phyloP scores from a whole-genome alignment of 2,329 filamentous ascomycete genomes.

The Alternaria hordeiaustralica region DNA sequence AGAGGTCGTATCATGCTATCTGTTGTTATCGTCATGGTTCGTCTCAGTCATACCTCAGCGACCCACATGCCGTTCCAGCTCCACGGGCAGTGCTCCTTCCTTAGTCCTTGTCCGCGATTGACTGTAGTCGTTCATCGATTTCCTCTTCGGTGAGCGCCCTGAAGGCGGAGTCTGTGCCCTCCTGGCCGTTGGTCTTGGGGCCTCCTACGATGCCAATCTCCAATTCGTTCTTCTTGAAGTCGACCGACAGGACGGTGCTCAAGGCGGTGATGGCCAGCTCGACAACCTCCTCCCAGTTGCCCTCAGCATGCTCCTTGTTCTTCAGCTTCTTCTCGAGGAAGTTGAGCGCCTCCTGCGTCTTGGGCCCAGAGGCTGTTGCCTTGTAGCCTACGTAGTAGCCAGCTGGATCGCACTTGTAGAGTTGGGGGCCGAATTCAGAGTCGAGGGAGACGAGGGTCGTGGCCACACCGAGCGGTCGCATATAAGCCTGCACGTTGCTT shows the following conservation, averaged over 20 bases:
- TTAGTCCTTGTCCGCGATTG: conserved; percentile 98
- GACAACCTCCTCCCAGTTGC: conserved; percentile 95
- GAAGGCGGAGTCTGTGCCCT: conserved; percentile 81
- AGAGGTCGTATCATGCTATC: conserved; percentile 37
- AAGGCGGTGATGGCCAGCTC: conserved; percentile 94
- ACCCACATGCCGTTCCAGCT: conserved; percentile 28
- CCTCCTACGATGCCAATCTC: conserved; percentile 97
- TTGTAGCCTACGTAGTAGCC: conserved; percentile 99
- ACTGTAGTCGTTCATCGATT: conserved; percentile 97
- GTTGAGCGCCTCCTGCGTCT: conserved; percentile 98
- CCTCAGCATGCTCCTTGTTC: conserved; percentile 94
- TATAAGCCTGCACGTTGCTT: conserved; percentile 74
- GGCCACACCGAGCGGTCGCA: conserved; percentile 95
- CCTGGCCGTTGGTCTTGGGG: conserved; percentile 79
- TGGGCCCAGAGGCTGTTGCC: conserved; percentile 93
- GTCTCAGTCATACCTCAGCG: conserved; percentile 32
- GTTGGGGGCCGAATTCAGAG: conserved; percentile 87
- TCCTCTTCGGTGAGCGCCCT: conserved; percentile 93
- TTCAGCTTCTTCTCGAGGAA: conserved; percentile 99
- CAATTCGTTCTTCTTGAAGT: conserved; percentile 99
- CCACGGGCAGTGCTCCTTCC: conserved; percentile 49
- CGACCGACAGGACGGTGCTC: conserved; percentile 95
- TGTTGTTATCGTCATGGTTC: conserved; percentile 32
- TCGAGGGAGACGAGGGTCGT: conserved; percentile 95
- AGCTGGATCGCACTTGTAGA: conserved; percentile 98